Evolutionary conservation across 257 asterid genomes (phyloP), one percentile per base, ranked within the genome.

Genomic region (Solanum megistacrolobum): DNA sequence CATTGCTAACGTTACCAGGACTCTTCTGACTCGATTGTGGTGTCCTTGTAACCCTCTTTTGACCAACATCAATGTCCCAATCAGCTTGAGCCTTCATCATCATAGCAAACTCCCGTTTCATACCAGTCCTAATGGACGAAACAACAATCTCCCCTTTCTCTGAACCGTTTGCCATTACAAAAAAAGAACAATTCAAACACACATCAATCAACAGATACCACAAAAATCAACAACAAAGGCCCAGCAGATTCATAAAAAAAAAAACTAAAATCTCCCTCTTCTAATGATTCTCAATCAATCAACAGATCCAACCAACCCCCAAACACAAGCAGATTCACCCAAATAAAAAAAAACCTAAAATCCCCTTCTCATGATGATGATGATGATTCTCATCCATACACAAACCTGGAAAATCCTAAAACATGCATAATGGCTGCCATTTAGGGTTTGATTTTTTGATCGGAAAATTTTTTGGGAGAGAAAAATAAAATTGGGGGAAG

Each of bases 81-180:
- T 92, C 96, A 1, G 92, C 88, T 75, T 95, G 98, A 3, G 95
- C 90, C 94, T 92, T 94, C 98, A 95, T 92, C 95, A 94, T 88
- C 93, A 92, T 88, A 10, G 93, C 93, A 85, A 94, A 94, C 91
- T 97, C 99, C 85, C 99, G 93, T 89, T 97, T 97, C 97, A 94
- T 91, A 52, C 99, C 98, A 62, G 94, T 32, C 88, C 98, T 93
- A 62, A 96, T 89, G 32, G 96, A 90, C n/a, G 98, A 90, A 83
- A 92, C 93, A 88, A 91, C 91, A 58, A 87, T 85, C 62, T 95
- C 97, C 32, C 86, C 92, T 58, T 91, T 41, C 81, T 91, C 96
- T 89, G 87, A 84, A 88, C 88, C 94, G 92, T 94, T 89, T 43
- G 84, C 91, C 89, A 88, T 87, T 86, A 74, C 39, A 83, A 88